Base-by-base conservation (phyloP, 2,329 filamentous ascomycete species). In the Hypoxylon sp. region DNA sequence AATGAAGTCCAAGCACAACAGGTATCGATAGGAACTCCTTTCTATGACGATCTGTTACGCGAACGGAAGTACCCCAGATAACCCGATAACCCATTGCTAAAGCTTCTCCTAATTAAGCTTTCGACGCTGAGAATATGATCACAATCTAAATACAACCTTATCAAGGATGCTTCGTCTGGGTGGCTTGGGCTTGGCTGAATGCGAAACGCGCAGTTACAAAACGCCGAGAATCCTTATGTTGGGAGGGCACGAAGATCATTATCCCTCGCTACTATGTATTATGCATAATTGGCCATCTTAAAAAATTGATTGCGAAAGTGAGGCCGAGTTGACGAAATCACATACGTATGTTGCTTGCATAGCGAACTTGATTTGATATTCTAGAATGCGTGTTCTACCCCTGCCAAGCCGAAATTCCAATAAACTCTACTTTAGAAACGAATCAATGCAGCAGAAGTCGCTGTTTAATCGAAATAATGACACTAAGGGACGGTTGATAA, bases 401-500 rank as follows among this genome's bases (percentile, higher is more conserved):
- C 39, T 44, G 39, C 39, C 39, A 22, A 44, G 39, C n/a, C 8
- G 17, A 44, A 22, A 9, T 22, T 44, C 22, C 39, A 6, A 11
- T 44, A 22, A 1, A 9, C n/a, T 22, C 6, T 44, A 22, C 10
- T 10, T n/a, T 22, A 22, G 17, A 44, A 44, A 44, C 39, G 17
- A 22, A 22, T 44, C 10, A 22, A 17, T 44, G 39, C 39, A 44
- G 17, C 39, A 44, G 39, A 44, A 44, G 39, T 17, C 39, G 39
- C 39, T 10, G 17, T 22, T 44, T 9, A 22, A 44, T 44, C 39
- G 39, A 44, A 44, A 44, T 17, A 44, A 44, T 5, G 17, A 1
- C 39, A 22, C 17, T 44, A 22, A 44, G 5, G 39, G 14, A 67
- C 65, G 29, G 14, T 37, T 39, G 22, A 17, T 46, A 44, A 44